Base-by-base conservation (phyloP, 2,329 filamentous ascomycete species). In the Akanthomyces muscarius region DNA sequence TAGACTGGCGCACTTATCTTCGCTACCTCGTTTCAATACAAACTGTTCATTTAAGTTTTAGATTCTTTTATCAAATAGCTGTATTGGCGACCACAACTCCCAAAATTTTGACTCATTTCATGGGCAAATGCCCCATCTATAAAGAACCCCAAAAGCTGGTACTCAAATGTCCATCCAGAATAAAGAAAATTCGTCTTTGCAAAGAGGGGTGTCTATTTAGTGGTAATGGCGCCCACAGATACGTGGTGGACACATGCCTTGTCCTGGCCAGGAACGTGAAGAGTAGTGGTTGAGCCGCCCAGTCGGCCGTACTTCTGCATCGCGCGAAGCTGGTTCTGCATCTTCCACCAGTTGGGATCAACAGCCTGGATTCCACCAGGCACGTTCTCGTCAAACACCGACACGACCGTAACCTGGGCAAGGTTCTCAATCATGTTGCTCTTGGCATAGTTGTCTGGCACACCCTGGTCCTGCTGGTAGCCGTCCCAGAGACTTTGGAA, bases 361-460 rank as follows among this genome's bases (percentile, higher is more conserved):
- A 62, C 14, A 4, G 10, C 33, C 13, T 16, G 5, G 18, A 62
- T 55, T 4, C 60, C 52, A 8, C 52, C 60, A 5, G 52, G 60
- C 3, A 62, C 52, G 25, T 56, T 62, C 21, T 48, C 28, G 18
- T 62, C 48, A 28, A 18, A 62, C 5, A 62, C 42, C 23, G 52
- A 44, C 5, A 62, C 60, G 1, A 62, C 52, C 7, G 60, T 56
- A 2, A 56, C 53, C 33, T 62, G 52, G 2, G 60, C 60, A 11
- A 62, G 42, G n/a, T 62, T 57, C 13, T 62, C 60, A 11, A 57
- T 57, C 44, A 57, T 57, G 60, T 62, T 62, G 21, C 30, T 44
- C 48, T 44, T 23, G 30, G 60, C 60, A 11, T 62, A 62, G 44
- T 56, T 50, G n/a, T 62, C 60, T 1, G 52, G 60, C 10, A 62